Evolutionary conservation across 2,329 filamentous ascomycete species (phyloP).

Genomic region (Sporothrix luriei): DNA sequence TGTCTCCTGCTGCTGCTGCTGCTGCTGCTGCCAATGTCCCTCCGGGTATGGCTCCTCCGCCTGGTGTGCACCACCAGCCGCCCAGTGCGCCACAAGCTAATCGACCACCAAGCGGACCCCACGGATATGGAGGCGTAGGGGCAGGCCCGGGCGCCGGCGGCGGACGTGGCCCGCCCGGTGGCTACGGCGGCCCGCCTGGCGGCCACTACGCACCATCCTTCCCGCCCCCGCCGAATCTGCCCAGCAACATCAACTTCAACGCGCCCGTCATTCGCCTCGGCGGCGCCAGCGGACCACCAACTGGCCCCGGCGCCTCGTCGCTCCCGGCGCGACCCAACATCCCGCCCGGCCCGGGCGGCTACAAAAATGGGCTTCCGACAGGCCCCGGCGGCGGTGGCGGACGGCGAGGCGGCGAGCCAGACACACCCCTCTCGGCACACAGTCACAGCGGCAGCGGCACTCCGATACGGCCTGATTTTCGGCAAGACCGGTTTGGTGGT

Average conservation of each 20-base stretch:
- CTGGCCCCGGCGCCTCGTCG: constrained; percentile 33
- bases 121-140: constrained; percentile 67
- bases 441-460: constrained; percentile 36
- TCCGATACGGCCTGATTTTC: constrained; percentile 31
- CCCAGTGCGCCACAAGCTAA: constrained; percentile 70
- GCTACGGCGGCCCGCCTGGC: background rate
- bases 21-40: constrained; percentile 31
- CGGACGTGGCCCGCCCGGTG: background rate
- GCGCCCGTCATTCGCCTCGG: constrained; percentile 94
- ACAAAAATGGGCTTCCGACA: constrained; percentile 19
- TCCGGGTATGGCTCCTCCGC: constrained; percentile 77
- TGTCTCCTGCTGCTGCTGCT: constrained; percentile 63
- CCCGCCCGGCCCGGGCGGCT: constrained; percentile 53
- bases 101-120: constrained; percentile 55
- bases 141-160: constrained; percentile 46
- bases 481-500: constrained; percentile 31
- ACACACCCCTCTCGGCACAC: constrained; percentile 46
- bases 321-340: constrained; percentile 36
- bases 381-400: constrained; percentile 42
- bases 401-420: constrained; percentile 53
- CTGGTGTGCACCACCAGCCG: constrained; percentile 71
- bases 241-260: constrained; percentile 91
- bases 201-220: constrained; percentile 77
- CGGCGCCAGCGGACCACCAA: constrained; percentile 56
- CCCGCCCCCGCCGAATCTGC: constrained; percentile 86